Conservation (phyloP, 108 stramenopile species). For the Cyclostephanos tholiformis region DNA sequence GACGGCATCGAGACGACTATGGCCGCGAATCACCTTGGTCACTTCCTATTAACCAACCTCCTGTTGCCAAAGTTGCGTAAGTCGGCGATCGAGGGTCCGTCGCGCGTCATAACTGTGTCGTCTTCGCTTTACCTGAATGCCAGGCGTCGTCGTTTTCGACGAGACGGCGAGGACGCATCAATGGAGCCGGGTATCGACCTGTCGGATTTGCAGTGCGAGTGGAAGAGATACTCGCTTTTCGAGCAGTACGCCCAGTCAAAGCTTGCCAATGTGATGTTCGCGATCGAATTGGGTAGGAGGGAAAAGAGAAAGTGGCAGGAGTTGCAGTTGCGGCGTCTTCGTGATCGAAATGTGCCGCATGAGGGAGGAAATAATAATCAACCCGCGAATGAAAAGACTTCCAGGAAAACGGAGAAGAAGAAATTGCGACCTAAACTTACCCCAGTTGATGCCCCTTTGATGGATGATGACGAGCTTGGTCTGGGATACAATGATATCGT, state of each 20-base stretch:
- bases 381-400: neutral
- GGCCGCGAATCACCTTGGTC: conserved; percentile 89
- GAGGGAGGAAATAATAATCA: neutral
- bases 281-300: conserved; percentile 61
- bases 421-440: conserved; percentile 1
- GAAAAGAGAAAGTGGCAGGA: conserved; percentile 27
- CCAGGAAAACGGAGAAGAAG: neutral
- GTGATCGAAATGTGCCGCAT: too few species aligned
- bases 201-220: conserved; percentile 68
- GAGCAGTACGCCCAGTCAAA: conserved; percentile 87
- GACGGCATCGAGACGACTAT: conserved; percentile 81
- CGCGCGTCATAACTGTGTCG: conserved; percentile 44
- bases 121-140: conserved; percentile 35
- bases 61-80: conserved; percentile 54
- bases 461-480: conserved; percentile 11
- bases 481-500: neutral
- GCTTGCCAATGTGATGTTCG: conserved; percentile 86
- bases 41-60: conserved; percentile 76
- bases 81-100: conserved; percentile 29
- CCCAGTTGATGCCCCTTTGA: neutral
- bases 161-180: conserved; percentile 30
- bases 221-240: conserved; percentile 71
- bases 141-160: conserved; percentile 13
- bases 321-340: neutral
- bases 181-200: conserved; percentile 62